Base-by-base conservation (phyloP, 2,329 filamentous ascomycete species). In the Macrophomina pseudophaseolina region DNA sequence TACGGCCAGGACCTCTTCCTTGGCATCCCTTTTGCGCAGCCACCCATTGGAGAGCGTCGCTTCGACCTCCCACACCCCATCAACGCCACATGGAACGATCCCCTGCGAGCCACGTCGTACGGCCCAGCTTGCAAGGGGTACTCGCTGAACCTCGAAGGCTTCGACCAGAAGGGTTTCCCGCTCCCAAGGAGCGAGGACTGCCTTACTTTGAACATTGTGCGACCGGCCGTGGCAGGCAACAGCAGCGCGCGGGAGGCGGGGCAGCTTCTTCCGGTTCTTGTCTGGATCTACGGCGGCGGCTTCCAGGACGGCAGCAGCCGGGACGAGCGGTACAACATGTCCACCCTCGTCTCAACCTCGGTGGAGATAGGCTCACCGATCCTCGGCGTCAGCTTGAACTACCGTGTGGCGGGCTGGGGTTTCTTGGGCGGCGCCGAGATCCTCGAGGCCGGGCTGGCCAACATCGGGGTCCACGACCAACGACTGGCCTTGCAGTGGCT, bases 301-400 rank as follows among this genome's bases (percentile, higher is more conserved):
- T 54, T 67, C 9, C 5, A 14, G 18, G 28, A 44, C 2, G 65
- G 65, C 7, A 79, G 46, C 9, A 40, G 44, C n/a, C 44, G 59
- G 12, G 67, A 68, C 28, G 64, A 65, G 11, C 70, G 70, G 75
- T 33, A 77, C 68, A 53, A 66, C 75, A 6, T 76, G 77, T 62
- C 76, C 72, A 6, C 75, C 74, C 16, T 70, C 71, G 0, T 79
- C 12, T 4, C 30, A 33, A 59, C 18, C 8, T 30, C 38, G 6
- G 40, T 32, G 8, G 16, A 33, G 18, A 59, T 44, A 1, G 23
- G 30, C 5, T 30, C 91, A 77, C 89, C 90, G 0, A 88, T 94
- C 69, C 79, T 96, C 53, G 91, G 89, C 64, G 91, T 94, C 0
- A 86, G 88, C 0, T 87, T 94, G 73, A 94, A 93, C 79, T 94